Evolutionary conservation across 352 stramenopile species (phyloP), one percentile per base, ranked within the genome.

Genomic region (Globisporangium paddicum): DNA sequence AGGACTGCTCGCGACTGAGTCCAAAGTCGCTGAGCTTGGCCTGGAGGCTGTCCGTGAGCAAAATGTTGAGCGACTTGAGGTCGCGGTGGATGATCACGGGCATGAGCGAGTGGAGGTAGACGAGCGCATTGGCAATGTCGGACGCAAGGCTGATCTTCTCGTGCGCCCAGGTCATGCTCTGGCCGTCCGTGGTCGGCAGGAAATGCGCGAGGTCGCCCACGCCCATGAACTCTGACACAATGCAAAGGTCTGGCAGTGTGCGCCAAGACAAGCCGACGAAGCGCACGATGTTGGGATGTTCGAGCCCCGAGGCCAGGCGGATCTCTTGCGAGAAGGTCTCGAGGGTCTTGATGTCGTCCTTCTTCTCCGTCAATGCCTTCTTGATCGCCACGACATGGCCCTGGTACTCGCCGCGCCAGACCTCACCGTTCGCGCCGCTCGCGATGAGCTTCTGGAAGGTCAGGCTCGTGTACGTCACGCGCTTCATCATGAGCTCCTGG

Each of bases 11-110:
- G 18, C 64, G 49, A 21, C 60, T 68, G 45, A 71, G 40, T 7
- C 77, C 77, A 58, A 90, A 90, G 62, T 90, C 80, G 34, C 73
- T 90, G 16, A 90, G 66, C 45, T 90, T 90, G 19, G 73, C 73
- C n/a, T 87, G 62, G 62, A 85, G 71, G 40, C 77, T 63, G 8
- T 64, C 74, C 49, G 79, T 58, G 14, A 69, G 35, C 28, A 69
- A 34, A 6, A 68, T 56, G 38, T 68, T 68, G 47, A 67, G 53
- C 3, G 66, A 71, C 38, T 74, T 58, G 14, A 58, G 25, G 51
- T 58, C 51, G 23, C 51, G 51, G 25, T 58, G 51, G 37, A 58
- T 58, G 25, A 58, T 58, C 37, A 58, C 25, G 9, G 51, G 37
- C 23, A 30, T 28, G 37, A 49, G 51, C 16, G 51, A 49, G 37